Base-by-base conservation (phyloP, 495 filamentous ascomycete genomes). In the Podospora bellae-mahoneyi region DNA sequence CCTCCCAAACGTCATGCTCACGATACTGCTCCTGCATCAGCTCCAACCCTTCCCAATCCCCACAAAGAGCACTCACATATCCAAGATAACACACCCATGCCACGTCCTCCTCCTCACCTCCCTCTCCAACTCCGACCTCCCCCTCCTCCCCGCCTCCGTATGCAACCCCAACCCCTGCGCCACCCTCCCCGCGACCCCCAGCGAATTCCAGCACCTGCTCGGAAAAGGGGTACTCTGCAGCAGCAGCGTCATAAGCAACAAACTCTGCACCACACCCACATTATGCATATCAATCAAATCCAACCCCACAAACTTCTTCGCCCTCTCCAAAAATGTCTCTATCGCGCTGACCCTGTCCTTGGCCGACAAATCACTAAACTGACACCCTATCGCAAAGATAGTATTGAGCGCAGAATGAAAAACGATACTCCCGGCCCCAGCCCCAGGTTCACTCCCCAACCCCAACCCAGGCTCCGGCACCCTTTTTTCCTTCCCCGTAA, bases 1-100 rank as follows among this genome's bases (percentile, higher is more conserved):
- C 26, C 80, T 69, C 10, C 82, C 83, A 60, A 79, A 79, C 1
- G 80, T 84, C 81, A 84, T 84, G 70, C 82, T 84, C 65, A 82
- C 75, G 28, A 79, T 77, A 72, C 82, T 84, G 54, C 4, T 30
- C 23, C 44, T 18, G 57, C 44, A 69, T 39, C 23, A 7, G 27
- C 54, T 3, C 27, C 10, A 13, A 13, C 54, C 34, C 27, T 23
- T 4, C 6, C 20, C n/a, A 18, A 64, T 0, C 15, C 1, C 9
- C 16, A 2, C n/a, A 53, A 59, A 67, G 30, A 20, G 28, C 55
- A 74, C 79, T 64, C 69, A 84, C 81, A 79, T 77, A 57, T 84
- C 82, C 70, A 85, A 72, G 18, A 82, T 75, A 1, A 84, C 79
- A 67, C 83, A 85, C 9, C 77, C 79, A 72, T 84, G 80, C 82